These are phyloP conservation scores for Podaxis pistillaris DNA, from an alignment of 768 basidiomycete species.

Conservation along the genomic window DNA sequence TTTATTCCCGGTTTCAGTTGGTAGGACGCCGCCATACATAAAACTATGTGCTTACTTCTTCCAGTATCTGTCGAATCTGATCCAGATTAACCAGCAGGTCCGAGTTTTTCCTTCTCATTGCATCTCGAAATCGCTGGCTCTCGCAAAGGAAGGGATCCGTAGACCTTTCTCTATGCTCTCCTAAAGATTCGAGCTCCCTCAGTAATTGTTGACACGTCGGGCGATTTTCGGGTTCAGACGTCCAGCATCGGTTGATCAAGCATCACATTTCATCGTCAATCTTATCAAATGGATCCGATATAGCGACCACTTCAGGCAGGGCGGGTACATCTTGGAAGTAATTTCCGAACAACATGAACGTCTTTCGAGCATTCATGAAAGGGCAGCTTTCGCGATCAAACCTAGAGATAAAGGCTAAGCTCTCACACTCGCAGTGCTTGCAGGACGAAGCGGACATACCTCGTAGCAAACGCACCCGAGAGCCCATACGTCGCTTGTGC, in stretches of 20 bases:
- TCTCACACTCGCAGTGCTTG: not conserved
- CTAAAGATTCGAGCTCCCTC: not conserved
- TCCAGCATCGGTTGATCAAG: not conserved
- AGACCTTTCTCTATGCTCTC: too few species aligned
- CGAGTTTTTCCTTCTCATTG: too few species aligned
- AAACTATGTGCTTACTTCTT: too few species aligned
- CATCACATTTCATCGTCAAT: not conserved
- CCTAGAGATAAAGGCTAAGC: not conserved
- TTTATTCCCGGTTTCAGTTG: too few species aligned
- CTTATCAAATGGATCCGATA: not conserved
- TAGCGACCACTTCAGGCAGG: not conserved
- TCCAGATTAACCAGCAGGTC: too few species aligned
- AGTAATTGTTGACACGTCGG: not conserved
- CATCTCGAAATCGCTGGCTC: too few species aligned
- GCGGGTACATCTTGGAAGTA: not conserved
- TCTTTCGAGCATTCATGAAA: not conserved
- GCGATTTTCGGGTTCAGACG: not conserved
- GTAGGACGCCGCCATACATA: too few species aligned
- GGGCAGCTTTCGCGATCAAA: not conserved
- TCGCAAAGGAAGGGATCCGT: too few species aligned
- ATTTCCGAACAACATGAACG: not conserved
- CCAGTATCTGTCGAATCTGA: too few species aligned
- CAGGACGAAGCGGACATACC: not conserved
- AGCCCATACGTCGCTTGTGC: conserved; percentile 19
- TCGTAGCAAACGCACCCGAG: conserved; percentile 19